phyloP scores from a whole-genome alignment of 306 rosid genomes.

The Begonia peltatifolia region DNA sequence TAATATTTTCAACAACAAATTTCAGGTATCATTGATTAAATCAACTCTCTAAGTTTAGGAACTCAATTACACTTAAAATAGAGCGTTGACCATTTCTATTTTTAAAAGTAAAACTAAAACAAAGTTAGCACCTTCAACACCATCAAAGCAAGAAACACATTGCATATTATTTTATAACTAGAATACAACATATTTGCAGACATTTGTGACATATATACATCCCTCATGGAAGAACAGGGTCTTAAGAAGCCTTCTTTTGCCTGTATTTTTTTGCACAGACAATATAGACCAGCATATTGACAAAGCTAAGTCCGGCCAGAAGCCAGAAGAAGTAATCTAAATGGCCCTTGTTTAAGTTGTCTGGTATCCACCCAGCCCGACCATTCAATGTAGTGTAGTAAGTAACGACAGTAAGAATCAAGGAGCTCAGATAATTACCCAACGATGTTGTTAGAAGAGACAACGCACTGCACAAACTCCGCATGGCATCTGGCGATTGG shows the following conservation, averaged over 20 bases:
- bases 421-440: conserved; percentile 80
- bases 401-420: conserved; percentile 65
- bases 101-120: too few relatives aligned
- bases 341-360: conserved; percentile 75
- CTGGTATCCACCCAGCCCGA: conserved; percentile 65
- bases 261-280: conserved; percentile 58
- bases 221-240: too few relatives aligned
- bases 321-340: conserved; percentile 86
- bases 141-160: too few relatives aligned
- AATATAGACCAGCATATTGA: conserved; percentile 46
- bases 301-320: conserved; percentile 67
- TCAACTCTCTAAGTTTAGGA: too few relatives aligned
- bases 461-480: conserved; percentile 88
- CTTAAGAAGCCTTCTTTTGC: conserved; percentile 53
- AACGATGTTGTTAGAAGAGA: conserved; percentile 63
- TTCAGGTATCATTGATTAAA: too few relatives aligned
- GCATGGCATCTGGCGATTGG: conserved; percentile 95
- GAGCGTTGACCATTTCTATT: too few relatives aligned
- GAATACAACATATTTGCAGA: too few relatives aligned
- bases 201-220: too few relatives aligned
- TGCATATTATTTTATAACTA: too few relatives aligned
- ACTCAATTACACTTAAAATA: too few relatives aligned
- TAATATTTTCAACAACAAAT: too few relatives aligned
- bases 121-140: too few relatives aligned
- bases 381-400: conserved; percentile 61